Evolutionary conservation across 2,329 filamentous ascomycete species (phyloP).

Genomic region (Fusarium marasasianum): DNA sequence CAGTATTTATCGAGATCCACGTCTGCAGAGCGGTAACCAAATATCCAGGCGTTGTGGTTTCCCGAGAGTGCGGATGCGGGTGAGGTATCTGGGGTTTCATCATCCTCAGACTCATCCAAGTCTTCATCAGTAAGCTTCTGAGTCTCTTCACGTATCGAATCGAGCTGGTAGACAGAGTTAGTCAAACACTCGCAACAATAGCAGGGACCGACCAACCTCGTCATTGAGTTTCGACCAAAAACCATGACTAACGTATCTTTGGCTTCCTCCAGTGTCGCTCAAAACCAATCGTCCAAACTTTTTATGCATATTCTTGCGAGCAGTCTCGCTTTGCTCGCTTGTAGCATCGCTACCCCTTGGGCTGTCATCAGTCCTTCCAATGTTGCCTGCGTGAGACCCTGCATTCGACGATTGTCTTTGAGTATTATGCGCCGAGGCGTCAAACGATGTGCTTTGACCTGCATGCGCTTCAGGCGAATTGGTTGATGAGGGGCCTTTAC

Average conservation of each 20-base stretch:
- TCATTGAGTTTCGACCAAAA: slow-evolving; percentile 82
- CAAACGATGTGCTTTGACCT: slow-evolving; percentile 18
- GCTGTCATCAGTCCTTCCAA: slow-evolving; percentile 15
- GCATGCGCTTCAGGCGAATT: slow-evolving; percentile 45
- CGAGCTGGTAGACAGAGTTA: slow-evolving; percentile 43
- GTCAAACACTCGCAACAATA: not conserved
- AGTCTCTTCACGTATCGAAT: slow-evolving; percentile 59
- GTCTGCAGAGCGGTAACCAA: slow-evolving; percentile 76
- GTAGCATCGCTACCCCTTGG: slow-evolving; percentile 42
- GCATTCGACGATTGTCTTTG: slow-evolving; percentile 31
- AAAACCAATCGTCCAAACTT: slow-evolving; percentile 76
- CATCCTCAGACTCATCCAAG: slow-evolving; percentile 65
- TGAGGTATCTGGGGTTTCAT: slow-evolving; percentile 62
- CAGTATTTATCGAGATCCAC: slow-evolving; percentile 73
- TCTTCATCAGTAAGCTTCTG: slow-evolving; percentile 57
- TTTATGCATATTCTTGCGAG: slow-evolving; percentile 45
- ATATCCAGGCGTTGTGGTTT: slow-evolving; percentile 75
- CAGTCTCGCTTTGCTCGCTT: slow-evolving; percentile 49
- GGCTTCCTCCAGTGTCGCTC: slow-evolving; percentile 73
- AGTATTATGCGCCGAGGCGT: slow-evolving; percentile 19
- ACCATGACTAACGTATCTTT: slow-evolving; percentile 78
- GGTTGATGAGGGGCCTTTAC: slow-evolving; percentile 44
- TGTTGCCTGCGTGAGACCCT: slow-evolving; percentile 19
- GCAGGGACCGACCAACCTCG: slow-evolving; percentile 60
- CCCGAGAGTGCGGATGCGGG: slow-evolving; percentile 46